Evolutionary conservation across 768 basidiomycete genomes (phyloP).

Genomic region (Podaxis mareebaensis): DNA sequence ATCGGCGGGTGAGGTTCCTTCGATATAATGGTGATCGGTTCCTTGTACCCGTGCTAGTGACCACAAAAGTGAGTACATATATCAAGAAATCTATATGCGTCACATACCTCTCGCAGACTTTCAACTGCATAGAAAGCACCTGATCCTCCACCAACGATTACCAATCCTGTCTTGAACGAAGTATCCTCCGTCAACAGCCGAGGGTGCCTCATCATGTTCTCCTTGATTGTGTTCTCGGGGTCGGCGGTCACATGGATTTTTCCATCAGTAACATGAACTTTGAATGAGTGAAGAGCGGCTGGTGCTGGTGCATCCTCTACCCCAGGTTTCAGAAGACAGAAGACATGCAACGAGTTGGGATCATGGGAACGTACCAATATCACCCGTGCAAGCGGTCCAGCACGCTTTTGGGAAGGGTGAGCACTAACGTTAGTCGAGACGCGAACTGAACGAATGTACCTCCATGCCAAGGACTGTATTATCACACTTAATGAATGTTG

Average conservation of each 20-base stretch:
- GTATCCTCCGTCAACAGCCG: constrained; percentile 49
- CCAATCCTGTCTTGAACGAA: constrained; percentile 60
- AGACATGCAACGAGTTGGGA: background rate
- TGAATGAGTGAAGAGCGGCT: constrained; percentile 76
- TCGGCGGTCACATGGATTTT: constrained; percentile 81
- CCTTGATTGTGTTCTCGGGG: constrained; percentile 57
- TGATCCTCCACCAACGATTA: constrained; percentile 86
- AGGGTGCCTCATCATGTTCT: constrained; percentile 65
- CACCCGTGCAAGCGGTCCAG: constrained; percentile 83
- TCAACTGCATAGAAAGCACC: constrained; percentile 78
- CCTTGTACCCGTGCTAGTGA: constrained; percentile 71
- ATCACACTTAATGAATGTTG: background rate
- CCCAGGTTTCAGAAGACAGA: constrained; percentile 21
- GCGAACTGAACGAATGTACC: constrained; percentile 41
- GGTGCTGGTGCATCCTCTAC: constrained; percentile 90
- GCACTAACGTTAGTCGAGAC: background rate
- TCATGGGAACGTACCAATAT: constrained; percentile 55
- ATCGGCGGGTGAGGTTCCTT: constrained; percentile 81
- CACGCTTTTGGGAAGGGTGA: constrained; percentile 53
- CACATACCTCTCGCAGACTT: constrained; percentile 72
- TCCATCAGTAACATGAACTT: constrained; percentile 61
- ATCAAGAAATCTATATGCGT: background rate
- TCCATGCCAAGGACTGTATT: constrained; percentile 80
- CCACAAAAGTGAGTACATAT: background rate
- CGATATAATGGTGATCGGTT: constrained; percentile 77